A percentile compares a stretch with the other conserved stretches of the same genome.
These are phyloP conservation scores for Groenewaldozyma auringiensis DNA, from an alignment of 1,139 yeast genomes.

Conservation along the genomic window DNA sequence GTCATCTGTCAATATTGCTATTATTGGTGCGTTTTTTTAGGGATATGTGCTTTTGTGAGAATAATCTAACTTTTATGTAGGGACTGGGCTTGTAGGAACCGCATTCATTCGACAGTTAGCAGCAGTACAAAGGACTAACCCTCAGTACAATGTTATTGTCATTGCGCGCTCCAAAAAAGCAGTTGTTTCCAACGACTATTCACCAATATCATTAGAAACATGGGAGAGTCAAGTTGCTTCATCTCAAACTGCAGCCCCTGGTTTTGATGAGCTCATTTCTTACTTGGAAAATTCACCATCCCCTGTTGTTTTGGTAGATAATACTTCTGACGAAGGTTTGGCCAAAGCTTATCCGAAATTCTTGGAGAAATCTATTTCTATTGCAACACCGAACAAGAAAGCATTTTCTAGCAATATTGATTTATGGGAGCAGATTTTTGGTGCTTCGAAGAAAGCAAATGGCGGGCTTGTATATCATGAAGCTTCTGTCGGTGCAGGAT, in stretches of 20 bases:
- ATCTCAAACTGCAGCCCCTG: conserved; percentile 30
- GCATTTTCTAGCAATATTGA: conserved; percentile 79
- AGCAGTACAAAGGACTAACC: conserved; percentile 35
- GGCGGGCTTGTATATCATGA: conserved; percentile 92
- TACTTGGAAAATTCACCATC: conserved; percentile 57
- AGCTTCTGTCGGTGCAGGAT: conserved; percentile 98
- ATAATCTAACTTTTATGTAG: conserved; percentile 24
- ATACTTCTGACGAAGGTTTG: conserved; percentile 75
- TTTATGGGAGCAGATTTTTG: conserved; percentile 71
- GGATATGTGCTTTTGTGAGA: background rate
- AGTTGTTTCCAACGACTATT: conserved; percentile 56
- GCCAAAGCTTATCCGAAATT: conserved; percentile 74
- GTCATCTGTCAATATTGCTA: conserved; percentile 57
- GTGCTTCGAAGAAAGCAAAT: conserved; percentile 37
- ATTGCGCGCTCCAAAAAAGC: conserved; percentile 72
- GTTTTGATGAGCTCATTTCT: conserved; percentile 49
- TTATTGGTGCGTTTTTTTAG: conserved; percentile 64
- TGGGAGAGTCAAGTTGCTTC: conserved; percentile 44
- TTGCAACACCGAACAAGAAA: conserved; percentile 97
- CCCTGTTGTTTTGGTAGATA: conserved; percentile 85
- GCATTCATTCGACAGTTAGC: conserved; percentile 73
- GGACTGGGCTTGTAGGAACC: conserved; percentile 92
- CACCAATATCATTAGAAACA: conserved; percentile 54
- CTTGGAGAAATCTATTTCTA: conserved; percentile 70
- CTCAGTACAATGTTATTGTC: conserved; percentile 62